phyloP scores from a whole-genome alignment of 2,329 filamentous ascomycete genomes.

The Colletotrichum sp. region DNA sequence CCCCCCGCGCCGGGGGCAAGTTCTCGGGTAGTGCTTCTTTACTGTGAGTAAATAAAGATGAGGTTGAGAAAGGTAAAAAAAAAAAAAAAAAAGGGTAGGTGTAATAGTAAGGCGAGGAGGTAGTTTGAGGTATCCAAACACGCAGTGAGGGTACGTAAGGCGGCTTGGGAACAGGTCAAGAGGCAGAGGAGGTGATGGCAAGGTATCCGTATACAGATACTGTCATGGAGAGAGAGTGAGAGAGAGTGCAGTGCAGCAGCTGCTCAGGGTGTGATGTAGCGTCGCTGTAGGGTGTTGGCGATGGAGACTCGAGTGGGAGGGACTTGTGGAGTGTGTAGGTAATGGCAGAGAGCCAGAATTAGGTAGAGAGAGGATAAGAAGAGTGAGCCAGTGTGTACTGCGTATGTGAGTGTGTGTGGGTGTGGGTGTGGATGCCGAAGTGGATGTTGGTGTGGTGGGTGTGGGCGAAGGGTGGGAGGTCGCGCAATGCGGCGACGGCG shows the following conservation, averaged over 20 bases:
- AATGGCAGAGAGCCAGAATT: not conserved
- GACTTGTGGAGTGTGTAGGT: not conserved
- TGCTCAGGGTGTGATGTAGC: not conserved
- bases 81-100: not conserved
- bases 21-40: no score
- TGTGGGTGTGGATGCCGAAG: not conserved
- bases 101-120: not conserved
- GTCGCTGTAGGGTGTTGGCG: conserved; percentile 5
- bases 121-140: not conserved
- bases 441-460: not conserved
- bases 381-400: not conserved
- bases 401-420: not conserved
- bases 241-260: not conserved
- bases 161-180: not conserved
- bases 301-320: not conserved
- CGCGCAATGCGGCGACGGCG: conserved; percentile 17
- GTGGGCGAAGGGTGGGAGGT: conserved; percentile 18
- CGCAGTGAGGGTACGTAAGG: not conserved
- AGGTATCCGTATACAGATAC: not conserved
- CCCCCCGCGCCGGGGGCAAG: no score
- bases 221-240: not conserved
- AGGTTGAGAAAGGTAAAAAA: not conserved
- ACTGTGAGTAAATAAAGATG: no score
- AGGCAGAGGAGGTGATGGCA: not conserved
- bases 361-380: not conserved